Percentiles rank a stretch among this genome's conserved stretches.
Evolutionary conservation across 176 grass and related monocot species (phyloP).

Genomic region (Hordeum vulgare): DNA sequence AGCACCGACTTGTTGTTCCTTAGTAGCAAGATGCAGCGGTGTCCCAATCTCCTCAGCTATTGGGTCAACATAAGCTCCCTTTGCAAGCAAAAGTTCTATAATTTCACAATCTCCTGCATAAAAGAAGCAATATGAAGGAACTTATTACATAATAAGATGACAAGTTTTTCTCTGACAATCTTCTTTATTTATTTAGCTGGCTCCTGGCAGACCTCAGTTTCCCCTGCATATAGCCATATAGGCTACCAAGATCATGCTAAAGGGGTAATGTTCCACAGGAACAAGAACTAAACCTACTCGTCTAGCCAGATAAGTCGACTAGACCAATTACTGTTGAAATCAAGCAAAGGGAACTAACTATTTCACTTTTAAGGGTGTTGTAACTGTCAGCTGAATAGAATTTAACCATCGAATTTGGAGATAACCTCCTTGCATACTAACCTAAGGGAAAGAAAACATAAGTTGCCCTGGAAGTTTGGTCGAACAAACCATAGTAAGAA

Average conservation of each 20-base stretch:
- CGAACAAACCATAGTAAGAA: neutral
- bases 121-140: neutral
- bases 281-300: neutral
- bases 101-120: slow-evolving; percentile 11
- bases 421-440: neutral
- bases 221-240: neutral
- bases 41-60: slow-evolving; percentile 4
- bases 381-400: neutral
- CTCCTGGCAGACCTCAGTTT: neutral
- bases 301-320: neutral
- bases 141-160: neutral
- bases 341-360: neutral
- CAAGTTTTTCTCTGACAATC: neutral
- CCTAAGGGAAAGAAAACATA: neutral
- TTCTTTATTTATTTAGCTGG: neutral
- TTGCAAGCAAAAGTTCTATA: slow-evolving; percentile 9
- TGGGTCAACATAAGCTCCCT: slow-evolving; percentile 10
- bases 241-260: neutral
- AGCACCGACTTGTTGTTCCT: neutral
- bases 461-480: neutral
- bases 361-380: neutral
- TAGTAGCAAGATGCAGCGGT: slow-evolving; percentile 16
- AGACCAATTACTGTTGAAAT: neutral
- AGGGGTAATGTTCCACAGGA: neutral
- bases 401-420: neutral